Conservation (phyloP, 169 alveolate species). For the Plasmodium sp. region DNA sequence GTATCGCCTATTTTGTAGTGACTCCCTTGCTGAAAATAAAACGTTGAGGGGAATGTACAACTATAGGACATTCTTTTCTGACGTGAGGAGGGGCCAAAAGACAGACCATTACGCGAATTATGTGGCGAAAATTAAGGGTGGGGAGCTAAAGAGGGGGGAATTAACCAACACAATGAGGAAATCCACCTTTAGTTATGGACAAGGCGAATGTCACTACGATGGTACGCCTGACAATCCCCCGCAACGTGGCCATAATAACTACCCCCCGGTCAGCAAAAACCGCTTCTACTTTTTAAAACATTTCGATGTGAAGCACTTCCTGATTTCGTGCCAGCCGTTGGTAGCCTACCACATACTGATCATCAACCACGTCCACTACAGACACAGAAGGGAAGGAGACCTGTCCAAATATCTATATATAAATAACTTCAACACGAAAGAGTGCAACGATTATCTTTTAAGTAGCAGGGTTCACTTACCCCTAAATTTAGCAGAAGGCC, state of each 20-base stretch:
- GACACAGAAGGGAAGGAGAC: not conserved
- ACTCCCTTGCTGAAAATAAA: not conserved
- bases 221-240: not conserved
- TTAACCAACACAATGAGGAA: not conserved
- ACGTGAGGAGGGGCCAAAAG: slow-evolving; percentile 9
- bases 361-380: slow-evolving; percentile 4
- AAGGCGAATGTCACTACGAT: not conserved
- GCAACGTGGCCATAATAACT: not conserved
- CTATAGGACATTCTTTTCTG: not conserved
- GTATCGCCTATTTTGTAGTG: not conserved
- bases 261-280: not conserved
- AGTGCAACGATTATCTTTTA: slow-evolving; percentile 11
- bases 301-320: slow-evolving; percentile 31
- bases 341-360: slow-evolving; percentile 59
- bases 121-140: not conserved
- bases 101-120: slow-evolving; percentile 4
- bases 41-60: not conserved
- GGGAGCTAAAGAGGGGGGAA: not conserved
- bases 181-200: not conserved
- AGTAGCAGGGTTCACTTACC: slow-evolving; percentile 24
- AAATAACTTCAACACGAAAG: slow-evolving; percentile 2
- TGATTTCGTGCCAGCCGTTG: slow-evolving; percentile 28
- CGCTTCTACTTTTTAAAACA: slow-evolving; percentile 37
- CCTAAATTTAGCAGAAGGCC: slow-evolving; percentile 2
- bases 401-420: not conserved